Conservation (phyloP, 2,329 filamentous ascomycete genomes). For the Xylaria sp. region DNA sequence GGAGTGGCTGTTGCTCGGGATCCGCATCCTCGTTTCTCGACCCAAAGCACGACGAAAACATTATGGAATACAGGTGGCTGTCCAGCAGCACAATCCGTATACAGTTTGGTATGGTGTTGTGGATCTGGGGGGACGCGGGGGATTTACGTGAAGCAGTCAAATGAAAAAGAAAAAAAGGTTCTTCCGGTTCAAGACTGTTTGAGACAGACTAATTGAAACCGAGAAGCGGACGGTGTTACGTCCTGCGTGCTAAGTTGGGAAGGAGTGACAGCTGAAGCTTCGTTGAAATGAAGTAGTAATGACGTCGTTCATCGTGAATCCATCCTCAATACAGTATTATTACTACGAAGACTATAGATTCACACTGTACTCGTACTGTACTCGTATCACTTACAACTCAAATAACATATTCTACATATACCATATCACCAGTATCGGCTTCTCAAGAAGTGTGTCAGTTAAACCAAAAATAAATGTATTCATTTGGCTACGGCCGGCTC, state of each 20-base stretch:
- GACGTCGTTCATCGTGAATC: conserved; percentile 24
- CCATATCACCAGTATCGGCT: neutral
- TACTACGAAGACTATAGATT: conserved; percentile 1
- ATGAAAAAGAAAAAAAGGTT: neutral
- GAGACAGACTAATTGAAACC: neutral
- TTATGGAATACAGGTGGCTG: conserved; percentile 24
- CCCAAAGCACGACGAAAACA: conserved; percentile 74
- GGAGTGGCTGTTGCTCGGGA: conserved; percentile 79
- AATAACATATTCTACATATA: neutral
- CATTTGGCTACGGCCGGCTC: conserved; percentile 34
- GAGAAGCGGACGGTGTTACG: neutral
- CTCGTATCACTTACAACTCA: neutral
- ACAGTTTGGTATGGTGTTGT: neutral
- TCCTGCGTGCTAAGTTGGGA: neutral
- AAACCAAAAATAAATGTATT: conserved; percentile 8
- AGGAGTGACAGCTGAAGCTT: conserved; percentile 1
- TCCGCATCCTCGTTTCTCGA: conserved; percentile 60
- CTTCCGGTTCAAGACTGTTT: neutral
- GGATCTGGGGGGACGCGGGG: too few species aligned
- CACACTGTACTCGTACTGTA: conserved; percentile 13
- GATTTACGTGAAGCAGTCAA: neutral
- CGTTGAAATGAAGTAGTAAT: conserved; percentile 18
- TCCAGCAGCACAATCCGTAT: conserved; percentile 1
- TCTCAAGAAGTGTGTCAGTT: neutral
- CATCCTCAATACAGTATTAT: neutral